Base-by-base conservation (phyloP, 176 grass and related monocot species). In the Oryza nivara region DNA sequence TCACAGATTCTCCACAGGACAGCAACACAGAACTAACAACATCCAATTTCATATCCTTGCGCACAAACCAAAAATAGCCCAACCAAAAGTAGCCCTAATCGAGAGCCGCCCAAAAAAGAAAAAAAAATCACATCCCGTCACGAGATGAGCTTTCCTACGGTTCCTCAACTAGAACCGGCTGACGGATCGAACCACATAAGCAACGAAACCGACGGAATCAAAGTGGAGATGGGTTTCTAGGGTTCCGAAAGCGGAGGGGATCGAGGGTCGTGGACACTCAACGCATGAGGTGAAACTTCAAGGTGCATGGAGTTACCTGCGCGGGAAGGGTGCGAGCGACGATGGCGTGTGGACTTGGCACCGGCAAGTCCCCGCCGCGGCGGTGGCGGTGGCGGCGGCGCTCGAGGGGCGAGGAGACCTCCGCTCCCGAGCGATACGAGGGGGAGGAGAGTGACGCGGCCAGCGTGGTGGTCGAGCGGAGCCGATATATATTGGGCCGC, bases 281-380 rank as follows among this genome's bases (percentile, higher is more conserved):
- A 10, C 49, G 4, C 4, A 49, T 5, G 36, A 49, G 11, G 70
- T 17, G 9, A 43, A 54, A 54, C 73, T 5, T 41, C 9, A 1
- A 38, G 34, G 11, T 9, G 13, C 9, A 9, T 6, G 0, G 58
- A 26, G 3, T 47, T 82, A 83, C 88, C 88, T 90, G 68, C 20
- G 23, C 34, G 10, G n/a, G 3, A 61, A 49, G 11, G 5, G 19
- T 23, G 22, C 44, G 32, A 26, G 1, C 26, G 65, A 4, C 28
- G 52, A 6, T 23, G 41, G 32, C 3, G 30, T 7, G 76, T 15
- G 8, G 48, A 26, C 6, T 0, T 43, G 16, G 48, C 38, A 48
- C 76, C 1, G 30, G 22, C 77, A 1, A 81, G 72, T 14, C 9
- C 8, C 30, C 5, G 70, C 14, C 17, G 25, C 75, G 46, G 35